These are phyloP conservation scores for Aspergillus steynii DNA, from an alignment of 495 filamentous ascomycete genomes.

Conservation along the genomic window DNA sequence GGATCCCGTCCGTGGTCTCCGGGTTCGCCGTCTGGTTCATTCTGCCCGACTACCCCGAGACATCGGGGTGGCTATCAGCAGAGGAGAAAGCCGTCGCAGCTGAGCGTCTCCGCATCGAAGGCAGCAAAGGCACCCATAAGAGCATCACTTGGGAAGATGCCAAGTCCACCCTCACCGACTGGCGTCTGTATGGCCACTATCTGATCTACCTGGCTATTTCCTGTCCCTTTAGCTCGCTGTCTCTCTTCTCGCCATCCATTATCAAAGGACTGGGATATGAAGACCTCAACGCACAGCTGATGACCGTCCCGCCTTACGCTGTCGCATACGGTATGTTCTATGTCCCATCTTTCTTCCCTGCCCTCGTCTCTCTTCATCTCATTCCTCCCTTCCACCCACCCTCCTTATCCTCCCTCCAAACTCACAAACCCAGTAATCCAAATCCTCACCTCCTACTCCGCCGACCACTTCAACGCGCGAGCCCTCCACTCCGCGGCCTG, in stretches of 20 bases:
- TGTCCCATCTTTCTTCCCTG: too few species aligned
- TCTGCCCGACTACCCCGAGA: slow-evolving; percentile 66
- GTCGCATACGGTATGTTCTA: slow-evolving; percentile 60
- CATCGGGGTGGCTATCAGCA: slow-evolving; percentile 51
- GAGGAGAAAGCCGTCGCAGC: slow-evolving; percentile 58
- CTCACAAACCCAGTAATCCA: not conserved
- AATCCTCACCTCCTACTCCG: not conserved
- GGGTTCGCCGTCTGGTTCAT: slow-evolving; percentile 59
- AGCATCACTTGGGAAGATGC: slow-evolving; percentile 63
- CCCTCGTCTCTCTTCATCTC: too few species aligned
- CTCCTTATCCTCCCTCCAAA: not conserved
- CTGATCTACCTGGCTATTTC: slow-evolving; percentile 67
- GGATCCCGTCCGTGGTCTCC: slow-evolving; percentile 57
- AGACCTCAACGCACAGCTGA: slow-evolving; percentile 63
- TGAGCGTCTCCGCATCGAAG: slow-evolving; percentile 55
- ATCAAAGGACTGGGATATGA: slow-evolving; percentile 64
- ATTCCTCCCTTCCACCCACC: too few species aligned
- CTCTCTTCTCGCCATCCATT: slow-evolving; percentile 70
- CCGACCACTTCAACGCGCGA: slow-evolving; percentile 28
- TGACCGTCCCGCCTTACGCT: slow-evolving; percentile 77
- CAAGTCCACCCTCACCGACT: slow-evolving; percentile 58
- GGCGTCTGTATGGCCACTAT: slow-evolving; percentile 64
- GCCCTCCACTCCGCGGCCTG: slow-evolving; percentile 58
- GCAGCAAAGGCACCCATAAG: slow-evolving; percentile 53
- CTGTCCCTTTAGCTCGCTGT: slow-evolving; percentile 65